Evolutionary conservation across 768 basidiomycete species (phyloP), one percentile per base, ranked within the genome.

Genomic region (Tricholoma furcatifolium): DNA sequence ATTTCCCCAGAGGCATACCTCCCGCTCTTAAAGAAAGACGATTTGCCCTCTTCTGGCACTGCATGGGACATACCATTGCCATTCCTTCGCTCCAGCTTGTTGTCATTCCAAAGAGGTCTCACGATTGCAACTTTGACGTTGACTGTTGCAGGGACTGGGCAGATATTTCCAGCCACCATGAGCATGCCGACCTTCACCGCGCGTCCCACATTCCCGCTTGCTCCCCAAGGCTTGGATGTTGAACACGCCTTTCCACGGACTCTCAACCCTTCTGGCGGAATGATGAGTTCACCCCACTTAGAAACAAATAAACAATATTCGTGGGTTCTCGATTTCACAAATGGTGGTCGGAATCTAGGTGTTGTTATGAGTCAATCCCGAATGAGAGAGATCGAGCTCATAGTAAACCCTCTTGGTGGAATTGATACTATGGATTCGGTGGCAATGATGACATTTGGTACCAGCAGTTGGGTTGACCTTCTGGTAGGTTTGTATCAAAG

Each of bases 321-420:
- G 1, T 91, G 90, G 87, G 71, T 84, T 11, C 77, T 92, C 20
- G 87, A 90, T 63, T 91, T 92, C 60, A 88, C 87, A 1, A 70
- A 74, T 43, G 74, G 75, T 18, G 79, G 79, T 0, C 70, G 76
- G 43, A 65, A 61, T 39, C 68, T 69, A 2, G 89, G 90, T 18
- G 64, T 91, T 40, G 81, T 91, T 12, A 79, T 91, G 74, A 85
- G 81, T 56, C 88, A 91, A 66, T 78, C 79, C 17, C 78, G 86
- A 43, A 81, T 91, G 80, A 78, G 80, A 51, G 87, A 86, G 38
- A 85, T 92, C 48, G 88, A 88, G 58, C 68, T 78, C 8, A 73
- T 86, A 3, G 72, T 87, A 38, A 79, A 85, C 62, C 77, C 79
- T 35, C 65, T 85, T 55, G 73, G 80, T 36, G 77, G 74, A 2